Conservation (phyloP, 1,284 basidiomycete species). For the Ganoderma leucocontextum region DNA sequence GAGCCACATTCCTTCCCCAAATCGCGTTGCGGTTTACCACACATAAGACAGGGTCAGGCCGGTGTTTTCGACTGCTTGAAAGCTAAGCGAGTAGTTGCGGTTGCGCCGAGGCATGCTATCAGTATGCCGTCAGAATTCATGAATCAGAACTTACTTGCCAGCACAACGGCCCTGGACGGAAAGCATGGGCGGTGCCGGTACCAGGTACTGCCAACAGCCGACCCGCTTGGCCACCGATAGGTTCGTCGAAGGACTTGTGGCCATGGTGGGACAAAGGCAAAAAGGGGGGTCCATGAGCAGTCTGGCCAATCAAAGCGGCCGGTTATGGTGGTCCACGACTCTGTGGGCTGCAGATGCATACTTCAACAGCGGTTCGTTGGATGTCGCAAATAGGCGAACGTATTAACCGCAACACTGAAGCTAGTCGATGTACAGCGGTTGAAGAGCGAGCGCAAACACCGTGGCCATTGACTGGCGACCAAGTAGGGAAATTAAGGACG, state of each 20-base stretch:
- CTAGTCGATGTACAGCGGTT: not conserved
- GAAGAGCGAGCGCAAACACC: not conserved
- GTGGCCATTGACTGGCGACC: not conserved
- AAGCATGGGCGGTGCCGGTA: not conserved
- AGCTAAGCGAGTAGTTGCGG: not conserved
- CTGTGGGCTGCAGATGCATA: not conserved
- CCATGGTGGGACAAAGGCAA: not conserved
- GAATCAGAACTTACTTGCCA: not conserved
- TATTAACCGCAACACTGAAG: not conserved
- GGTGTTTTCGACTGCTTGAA: not conserved
- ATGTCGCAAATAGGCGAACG: not conserved
- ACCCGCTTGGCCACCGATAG: not conserved
- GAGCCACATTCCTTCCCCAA: not conserved
- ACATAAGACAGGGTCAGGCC: not conserved
- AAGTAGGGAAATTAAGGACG: not conserved
- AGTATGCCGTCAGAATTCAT: not conserved
- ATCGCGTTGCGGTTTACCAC: not conserved
- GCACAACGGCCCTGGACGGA: not conserved
- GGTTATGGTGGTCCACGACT: not conserved
- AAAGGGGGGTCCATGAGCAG: not conserved
- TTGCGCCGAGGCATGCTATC: not conserved
- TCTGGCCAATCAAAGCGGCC: not conserved
- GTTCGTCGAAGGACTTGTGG: not conserved
- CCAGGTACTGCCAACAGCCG: not conserved
- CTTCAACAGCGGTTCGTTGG: not conserved